phyloP scores from a whole-genome alignment of 139 green algal species.

The Picocystis salinarum region DNA sequence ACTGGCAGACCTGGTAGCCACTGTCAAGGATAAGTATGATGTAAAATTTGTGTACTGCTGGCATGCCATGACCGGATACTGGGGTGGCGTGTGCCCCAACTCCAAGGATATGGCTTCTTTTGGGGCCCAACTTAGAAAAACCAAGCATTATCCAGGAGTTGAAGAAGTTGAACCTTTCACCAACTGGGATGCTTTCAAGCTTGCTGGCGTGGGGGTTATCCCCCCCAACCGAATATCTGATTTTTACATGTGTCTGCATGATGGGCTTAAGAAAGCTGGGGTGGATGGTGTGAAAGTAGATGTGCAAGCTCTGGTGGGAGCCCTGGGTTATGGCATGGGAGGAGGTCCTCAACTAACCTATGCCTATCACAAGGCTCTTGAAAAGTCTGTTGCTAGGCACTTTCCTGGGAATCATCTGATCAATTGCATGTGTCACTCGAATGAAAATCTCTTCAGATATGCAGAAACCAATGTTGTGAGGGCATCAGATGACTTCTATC shows the following conservation, averaged over 20 bases:
- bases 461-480: constrained; percentile 14
- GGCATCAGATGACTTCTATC: constrained; percentile 32
- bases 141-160: constrained; percentile 20
- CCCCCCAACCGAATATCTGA: constrained; percentile 13
- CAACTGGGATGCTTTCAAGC: constrained; percentile 33
- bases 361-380: constrained; percentile 16
- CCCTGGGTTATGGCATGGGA: constrained; percentile 26
- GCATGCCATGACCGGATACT: not conserved
- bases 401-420: constrained; percentile 81
- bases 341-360: constrained; percentile 34
- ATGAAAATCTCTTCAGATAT: constrained; percentile 66
- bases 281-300: constrained; percentile 82
- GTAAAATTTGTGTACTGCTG: constrained; percentile 13
- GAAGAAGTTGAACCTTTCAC: constrained; percentile 65
- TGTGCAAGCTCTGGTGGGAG: constrained; percentile 27
- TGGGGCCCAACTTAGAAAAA: constrained; percentile 13
- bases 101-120: too few species aligned
- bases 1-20: constrained; percentile 36
- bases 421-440: constrained; percentile 98
- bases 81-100: not conserved
- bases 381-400: constrained; percentile 48
- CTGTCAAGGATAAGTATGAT: constrained; percentile 28
- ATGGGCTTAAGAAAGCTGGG: constrained; percentile 21
- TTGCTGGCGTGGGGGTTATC: constrained; percentile 55
- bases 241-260: constrained; percentile 80